These are phyloP conservation scores for Ramaria rubella DNA, from an alignment of 768 basidiomycete genomes.

Conservation along the genomic window DNA sequence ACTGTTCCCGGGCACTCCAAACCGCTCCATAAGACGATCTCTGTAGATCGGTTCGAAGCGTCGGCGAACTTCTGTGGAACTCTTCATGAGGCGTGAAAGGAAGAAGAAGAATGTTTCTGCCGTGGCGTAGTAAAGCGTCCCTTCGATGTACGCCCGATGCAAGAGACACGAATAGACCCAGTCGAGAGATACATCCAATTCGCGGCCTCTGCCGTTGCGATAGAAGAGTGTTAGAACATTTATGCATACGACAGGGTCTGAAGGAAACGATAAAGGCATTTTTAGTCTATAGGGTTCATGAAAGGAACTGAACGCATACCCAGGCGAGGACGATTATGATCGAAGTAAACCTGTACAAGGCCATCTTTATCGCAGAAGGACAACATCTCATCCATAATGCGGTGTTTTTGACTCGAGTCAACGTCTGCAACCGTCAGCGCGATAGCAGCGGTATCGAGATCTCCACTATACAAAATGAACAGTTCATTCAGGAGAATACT, in stretches of 20 bases:
- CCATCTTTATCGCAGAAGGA: slow-evolving; percentile 42
- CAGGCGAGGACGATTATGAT: slow-evolving; percentile 38
- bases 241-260: slow-evolving; percentile 46
- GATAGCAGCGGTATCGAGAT: slow-evolving; percentile 54
- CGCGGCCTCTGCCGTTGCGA: slow-evolving; percentile 39
- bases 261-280: neutral
- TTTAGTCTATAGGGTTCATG: too few species aligned
- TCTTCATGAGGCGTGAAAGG: slow-evolving; percentile 38
- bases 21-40: slow-evolving; percentile 42
- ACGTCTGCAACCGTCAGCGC: slow-evolving; percentile 38
- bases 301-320: neutral
- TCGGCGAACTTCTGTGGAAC: slow-evolving; percentile 26
- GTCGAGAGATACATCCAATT: slow-evolving; percentile 37
- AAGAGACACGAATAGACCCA: slow-evolving; percentile 46
- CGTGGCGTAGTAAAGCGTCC: slow-evolving; percentile 49
- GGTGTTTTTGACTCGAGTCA: slow-evolving; percentile 27
- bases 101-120: slow-evolving; percentile 50
- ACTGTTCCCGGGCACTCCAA: slow-evolving; percentile 44
- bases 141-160: slow-evolving; percentile 47
- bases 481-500: slow-evolving; percentile 29
- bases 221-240: slow-evolving; percentile 47
- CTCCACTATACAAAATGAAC: slow-evolving; percentile 35
- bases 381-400: slow-evolving; percentile 54
- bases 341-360: slow-evolving; percentile 37
- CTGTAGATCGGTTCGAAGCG: slow-evolving; percentile 35